A percentile compares a stretch with the other conserved stretches of the same genome.
These are phyloP conservation scores for Dendrostoma leiphaemia DNA, from an alignment of 2,329 filamentous ascomycete genomes.

Conservation along the genomic window DNA sequence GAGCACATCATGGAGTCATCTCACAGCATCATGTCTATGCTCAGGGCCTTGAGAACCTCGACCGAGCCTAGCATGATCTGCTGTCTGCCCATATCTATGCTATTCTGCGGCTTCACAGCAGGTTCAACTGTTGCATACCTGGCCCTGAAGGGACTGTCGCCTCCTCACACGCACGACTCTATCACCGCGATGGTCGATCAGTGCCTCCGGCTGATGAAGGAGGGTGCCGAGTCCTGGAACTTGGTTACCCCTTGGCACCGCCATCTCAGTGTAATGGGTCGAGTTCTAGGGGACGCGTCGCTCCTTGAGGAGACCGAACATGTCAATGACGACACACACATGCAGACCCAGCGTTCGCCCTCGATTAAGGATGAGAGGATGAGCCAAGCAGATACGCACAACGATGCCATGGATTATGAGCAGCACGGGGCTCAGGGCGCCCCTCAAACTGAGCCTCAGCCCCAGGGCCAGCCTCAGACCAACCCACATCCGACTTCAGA, in stretches of 20 bases:
- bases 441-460: conserved; percentile 32
- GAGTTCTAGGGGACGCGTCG: conserved; percentile 55
- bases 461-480: conserved; percentile 31
- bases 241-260: conserved; percentile 59
- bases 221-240: conserved; percentile 59
- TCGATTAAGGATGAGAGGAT: conserved; percentile 54
- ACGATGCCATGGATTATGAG: conserved; percentile 58
- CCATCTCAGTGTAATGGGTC: conserved; percentile 60
- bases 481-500: neutral
- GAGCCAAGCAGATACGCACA: conserved; percentile 54
- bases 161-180: conserved; percentile 54
- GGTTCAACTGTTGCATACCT: conserved; percentile 61
- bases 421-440: conserved; percentile 36
- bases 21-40: conserved; percentile 55
- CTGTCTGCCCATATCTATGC: conserved; percentile 64
- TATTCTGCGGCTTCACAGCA: conserved; percentile 61
- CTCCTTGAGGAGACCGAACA: conserved; percentile 30
- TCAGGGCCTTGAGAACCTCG: conserved; percentile 54
- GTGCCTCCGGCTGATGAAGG: conserved; percentile 57
- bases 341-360: conserved; percentile 31
- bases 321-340: conserved; percentile 34
- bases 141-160: conserved; percentile 59
- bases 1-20: conserved; percentile 58
- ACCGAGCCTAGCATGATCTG: conserved; percentile 56
- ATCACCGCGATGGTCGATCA: conserved; percentile 56